phyloP scores from a whole-genome alignment of 768 basidiomycete genomes.

The Lentinula raphanica region DNA sequence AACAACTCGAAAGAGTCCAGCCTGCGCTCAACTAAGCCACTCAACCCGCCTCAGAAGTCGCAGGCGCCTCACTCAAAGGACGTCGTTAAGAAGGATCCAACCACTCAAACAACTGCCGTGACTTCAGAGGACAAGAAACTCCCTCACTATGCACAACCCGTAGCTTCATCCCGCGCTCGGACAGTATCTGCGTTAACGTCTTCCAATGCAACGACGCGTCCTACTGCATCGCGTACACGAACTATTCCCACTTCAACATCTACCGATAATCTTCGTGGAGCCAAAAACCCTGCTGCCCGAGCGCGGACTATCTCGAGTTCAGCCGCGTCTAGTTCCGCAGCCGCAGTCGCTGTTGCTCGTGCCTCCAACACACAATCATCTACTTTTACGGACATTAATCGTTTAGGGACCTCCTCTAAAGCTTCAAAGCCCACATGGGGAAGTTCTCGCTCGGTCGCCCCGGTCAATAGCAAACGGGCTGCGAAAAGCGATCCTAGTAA shows the following conservation, averaged over 20 bases:
- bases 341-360: background rate
- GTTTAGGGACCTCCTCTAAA: background rate
- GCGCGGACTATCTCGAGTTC: background rate
- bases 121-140: background rate
- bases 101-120: too few species aligned
- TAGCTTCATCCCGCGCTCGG: constrained; percentile 3
- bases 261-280: background rate
- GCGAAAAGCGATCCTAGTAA: background rate
- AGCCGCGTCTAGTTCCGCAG: background rate
- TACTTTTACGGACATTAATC: background rate
- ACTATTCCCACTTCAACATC: background rate
- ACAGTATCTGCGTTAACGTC: background rate
- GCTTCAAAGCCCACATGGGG: background rate
- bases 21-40: background rate
- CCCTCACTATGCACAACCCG: background rate
- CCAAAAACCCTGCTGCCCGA: background rate
- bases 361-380: background rate
- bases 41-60: background rate
- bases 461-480: background rate
- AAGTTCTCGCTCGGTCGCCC: background rate
- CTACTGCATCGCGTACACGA: background rate
- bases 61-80: background rate
- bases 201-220: background rate
- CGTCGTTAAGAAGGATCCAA: background rate
- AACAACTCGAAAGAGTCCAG: background rate